A percentile compares a stretch with the other conserved stretches of the same genome.
Evolutionary conservation across 805 yeast genomes (phyloP).

Genomic region (Lipomyces starkeyi): DNA sequence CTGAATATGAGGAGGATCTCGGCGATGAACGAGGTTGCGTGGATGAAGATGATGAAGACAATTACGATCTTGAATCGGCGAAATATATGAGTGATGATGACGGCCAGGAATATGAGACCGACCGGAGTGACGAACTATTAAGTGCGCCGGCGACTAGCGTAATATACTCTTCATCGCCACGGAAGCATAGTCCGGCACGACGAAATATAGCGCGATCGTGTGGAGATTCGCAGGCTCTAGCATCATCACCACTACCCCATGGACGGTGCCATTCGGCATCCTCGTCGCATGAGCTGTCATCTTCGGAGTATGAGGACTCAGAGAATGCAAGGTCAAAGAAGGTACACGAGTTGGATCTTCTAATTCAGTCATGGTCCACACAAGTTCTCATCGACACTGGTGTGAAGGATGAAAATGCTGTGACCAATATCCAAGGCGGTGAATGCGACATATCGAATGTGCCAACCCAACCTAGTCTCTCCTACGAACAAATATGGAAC

Average conservation of each 20-base stretch:
- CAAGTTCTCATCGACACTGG: background rate
- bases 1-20: conserved; percentile 10
- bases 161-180: background rate
- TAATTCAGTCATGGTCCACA: conserved; percentile 12
- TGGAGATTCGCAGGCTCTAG: background rate
- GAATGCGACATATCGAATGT: too few species aligned
- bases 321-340: background rate
- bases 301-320: background rate
- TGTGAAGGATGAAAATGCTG: background rate
- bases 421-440: too few species aligned
- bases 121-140: background rate
- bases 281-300: background rate
- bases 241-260: background rate
- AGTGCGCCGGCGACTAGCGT: background rate
- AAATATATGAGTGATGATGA: background rate
- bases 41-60: conserved; percentile 4
- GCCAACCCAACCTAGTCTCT: too few species aligned
- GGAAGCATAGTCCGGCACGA: background rate
- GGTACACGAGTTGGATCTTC: conserved; percentile 9
- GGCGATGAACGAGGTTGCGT: background rate
- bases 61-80: too few species aligned
- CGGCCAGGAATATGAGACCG: conserved; percentile 3
- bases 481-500: too few species aligned
- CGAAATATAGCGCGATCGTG: too few species aligned
- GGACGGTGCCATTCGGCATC: too few species aligned